A percentile compares a stretch with the other conserved stretches of the same genome.
phyloP scores from a whole-genome alignment of 2,329 filamentous ascomycete species.

The Neofusicoccum sp. region DNA sequence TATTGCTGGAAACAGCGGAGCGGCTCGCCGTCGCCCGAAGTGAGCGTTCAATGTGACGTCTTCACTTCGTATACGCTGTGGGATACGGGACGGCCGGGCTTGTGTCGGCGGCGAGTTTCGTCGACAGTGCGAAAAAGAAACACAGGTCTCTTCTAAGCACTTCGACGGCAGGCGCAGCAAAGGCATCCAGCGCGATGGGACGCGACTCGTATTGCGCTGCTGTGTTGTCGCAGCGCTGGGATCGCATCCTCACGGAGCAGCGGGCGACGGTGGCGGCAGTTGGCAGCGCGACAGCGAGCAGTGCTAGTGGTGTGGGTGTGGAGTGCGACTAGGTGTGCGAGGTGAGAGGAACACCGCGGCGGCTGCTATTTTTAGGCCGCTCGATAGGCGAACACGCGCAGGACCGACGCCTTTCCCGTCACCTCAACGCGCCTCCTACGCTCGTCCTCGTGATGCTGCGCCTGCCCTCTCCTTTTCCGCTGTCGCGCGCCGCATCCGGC shows the following conservation, averaged over 20 bases:
- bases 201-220: slow-evolving; percentile 1
- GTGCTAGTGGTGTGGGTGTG: not conserved
- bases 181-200: not conserved
- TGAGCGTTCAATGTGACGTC: not conserved
- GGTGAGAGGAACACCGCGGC: not conserved
- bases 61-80: not conserved
- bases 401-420: not conserved
- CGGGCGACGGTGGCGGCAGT: not conserved
- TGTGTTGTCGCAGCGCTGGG: slow-evolving; percentile 2
- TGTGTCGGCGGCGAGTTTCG: not conserved
- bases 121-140: not conserved
- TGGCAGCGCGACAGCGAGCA: not conserved
- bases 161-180: not conserved
- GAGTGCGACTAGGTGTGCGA: not conserved
- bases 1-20: slow-evolving; percentile 7
- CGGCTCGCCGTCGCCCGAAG: not conserved
- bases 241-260: slow-evolving; percentile 2
- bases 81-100: not conserved
- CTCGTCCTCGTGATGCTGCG: not conserved
- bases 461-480: not conserved
- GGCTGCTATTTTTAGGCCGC: slow-evolving; percentile 6
- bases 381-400: slow-evolving; percentile 12
- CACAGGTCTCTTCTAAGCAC: not conserved
- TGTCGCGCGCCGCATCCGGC: not conserved
- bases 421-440: not conserved